Conservation (phyloP, 208 protist species). For the Trichomonas vaginalis region DNA sequence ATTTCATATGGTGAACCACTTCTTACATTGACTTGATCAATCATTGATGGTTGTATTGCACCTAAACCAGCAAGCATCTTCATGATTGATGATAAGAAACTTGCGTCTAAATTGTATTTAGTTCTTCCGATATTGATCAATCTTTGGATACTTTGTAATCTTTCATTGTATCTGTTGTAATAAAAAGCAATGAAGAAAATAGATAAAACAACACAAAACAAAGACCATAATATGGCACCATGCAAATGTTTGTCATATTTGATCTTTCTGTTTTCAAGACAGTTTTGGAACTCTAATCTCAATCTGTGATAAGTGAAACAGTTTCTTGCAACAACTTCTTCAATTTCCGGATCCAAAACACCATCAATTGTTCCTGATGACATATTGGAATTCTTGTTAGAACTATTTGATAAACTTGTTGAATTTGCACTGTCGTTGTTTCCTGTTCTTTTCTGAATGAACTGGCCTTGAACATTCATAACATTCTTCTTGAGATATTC, state of each 20-base stretch:
- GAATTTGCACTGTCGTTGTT: background rate
- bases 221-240: background rate
- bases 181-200: background rate
- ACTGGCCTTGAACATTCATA: background rate
- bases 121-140: background rate
- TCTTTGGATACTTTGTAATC: background rate
- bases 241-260: background rate
- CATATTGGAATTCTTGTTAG: background rate
- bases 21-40: background rate
- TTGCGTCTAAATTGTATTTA: background rate
- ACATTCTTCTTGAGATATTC: background rate
- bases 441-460: background rate
- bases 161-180: background rate
- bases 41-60: background rate
- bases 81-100: background rate
- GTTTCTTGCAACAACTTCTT: background rate
- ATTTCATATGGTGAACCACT: background rate
- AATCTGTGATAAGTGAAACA: background rate
- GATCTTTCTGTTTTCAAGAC: background rate
- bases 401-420: background rate
- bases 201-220: background rate
- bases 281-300: background rate
- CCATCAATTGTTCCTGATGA: background rate
- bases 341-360: background rate
- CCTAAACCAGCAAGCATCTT: background rate